phyloP scores from a whole-genome alignment of 345 rosid genomes.

The Populus davidiana region DNA sequence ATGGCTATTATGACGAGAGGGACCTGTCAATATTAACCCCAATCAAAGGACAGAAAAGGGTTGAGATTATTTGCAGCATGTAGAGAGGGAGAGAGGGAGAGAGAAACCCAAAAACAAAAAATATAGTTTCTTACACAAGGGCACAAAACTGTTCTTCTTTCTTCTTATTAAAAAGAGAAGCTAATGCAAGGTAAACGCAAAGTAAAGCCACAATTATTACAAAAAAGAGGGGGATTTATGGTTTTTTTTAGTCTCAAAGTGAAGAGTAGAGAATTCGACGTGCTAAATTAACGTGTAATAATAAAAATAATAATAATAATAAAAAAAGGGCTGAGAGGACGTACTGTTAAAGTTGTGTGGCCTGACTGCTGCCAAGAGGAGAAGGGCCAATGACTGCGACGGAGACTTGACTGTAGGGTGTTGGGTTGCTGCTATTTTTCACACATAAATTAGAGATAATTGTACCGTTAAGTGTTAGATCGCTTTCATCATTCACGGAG shows the following conservation, averaged over 20 bases:
- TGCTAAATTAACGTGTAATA: not conserved
- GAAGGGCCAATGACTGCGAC: slow-evolving; percentile 19
- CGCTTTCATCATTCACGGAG: slow-evolving; percentile 29
- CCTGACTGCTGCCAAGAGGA: not conserved
- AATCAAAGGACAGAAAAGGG: slow-evolving; percentile 9
- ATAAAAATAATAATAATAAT: too few relatives aligned
- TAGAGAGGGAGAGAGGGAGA: not conserved
- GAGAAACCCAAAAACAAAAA: too few relatives aligned
- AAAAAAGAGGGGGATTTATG: too few relatives aligned
- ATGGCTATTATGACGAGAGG: slow-evolving; percentile 69
- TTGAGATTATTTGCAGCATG: not conserved
- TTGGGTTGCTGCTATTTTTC: not conserved
- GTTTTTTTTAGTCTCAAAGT: too few relatives aligned
- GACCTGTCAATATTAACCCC: slow-evolving; percentile 55
- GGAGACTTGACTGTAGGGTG: slow-evolving; percentile 18
- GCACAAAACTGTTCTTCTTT: not conserved
- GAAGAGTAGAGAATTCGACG: not conserved
- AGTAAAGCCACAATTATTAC: not conserved
- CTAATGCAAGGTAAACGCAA: not conserved
- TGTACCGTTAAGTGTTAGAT: slow-evolving; percentile 19
- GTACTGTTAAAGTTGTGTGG: not conserved
- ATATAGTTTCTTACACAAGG: not conserved
- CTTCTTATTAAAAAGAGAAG: not conserved
- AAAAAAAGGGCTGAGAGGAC: not conserved
- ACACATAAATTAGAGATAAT: not conserved